Evolutionary conservation across 345 rosid genomes (phyloP).

Genomic region (Hibiscus mutabilis): DNA sequence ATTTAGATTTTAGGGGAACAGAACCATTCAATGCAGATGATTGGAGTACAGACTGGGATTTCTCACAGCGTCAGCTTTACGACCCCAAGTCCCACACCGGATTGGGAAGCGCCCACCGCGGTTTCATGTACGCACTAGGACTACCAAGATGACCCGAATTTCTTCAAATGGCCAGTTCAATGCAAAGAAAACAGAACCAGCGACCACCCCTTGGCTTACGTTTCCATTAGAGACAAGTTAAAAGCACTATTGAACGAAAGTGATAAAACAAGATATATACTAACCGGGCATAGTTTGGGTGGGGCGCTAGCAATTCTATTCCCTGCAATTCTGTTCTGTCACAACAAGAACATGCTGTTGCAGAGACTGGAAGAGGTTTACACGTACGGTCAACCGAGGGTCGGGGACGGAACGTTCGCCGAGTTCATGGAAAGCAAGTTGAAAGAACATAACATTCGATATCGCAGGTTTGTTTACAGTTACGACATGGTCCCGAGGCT

Average conservation of each 20-base stretch:
- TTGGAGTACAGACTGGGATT: conserved; percentile 65
- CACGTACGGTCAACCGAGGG: conserved; percentile 80
- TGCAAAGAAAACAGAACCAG: conserved; percentile 11
- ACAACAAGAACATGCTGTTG: conserved; percentile 44
- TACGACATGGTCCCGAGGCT: conserved; percentile 66
- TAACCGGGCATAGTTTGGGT: conserved; percentile 74
- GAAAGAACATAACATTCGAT: conserved; percentile 24
- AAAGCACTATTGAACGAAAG: conserved; percentile 26
- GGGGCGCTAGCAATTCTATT: conserved; percentile 79
- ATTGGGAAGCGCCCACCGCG: conserved; percentile 65
- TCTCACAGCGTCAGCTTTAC: conserved; percentile 61
- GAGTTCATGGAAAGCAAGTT: conserved; percentile 43
- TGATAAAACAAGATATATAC: conserved; percentile 28
- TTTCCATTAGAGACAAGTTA: conserved; percentile 43
- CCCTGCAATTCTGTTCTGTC: conserved; percentile 38
- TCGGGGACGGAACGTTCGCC: conserved; percentile 59
- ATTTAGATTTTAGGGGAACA: conserved; percentile 66
- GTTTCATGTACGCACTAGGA: conserved; percentile 78
- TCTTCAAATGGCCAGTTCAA: conserved; percentile 50
- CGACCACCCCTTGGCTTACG: conserved; percentile 41
- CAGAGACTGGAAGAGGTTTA: conserved; percentile 51
- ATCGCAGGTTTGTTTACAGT: conserved; percentile 59
- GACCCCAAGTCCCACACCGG: no score
- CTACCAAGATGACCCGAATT: conserved; percentile 48
- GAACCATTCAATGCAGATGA: conserved; percentile 56